phyloP scores from a whole-genome alignment of 208 protist species.

The Tritrichomonas musculus region DNA sequence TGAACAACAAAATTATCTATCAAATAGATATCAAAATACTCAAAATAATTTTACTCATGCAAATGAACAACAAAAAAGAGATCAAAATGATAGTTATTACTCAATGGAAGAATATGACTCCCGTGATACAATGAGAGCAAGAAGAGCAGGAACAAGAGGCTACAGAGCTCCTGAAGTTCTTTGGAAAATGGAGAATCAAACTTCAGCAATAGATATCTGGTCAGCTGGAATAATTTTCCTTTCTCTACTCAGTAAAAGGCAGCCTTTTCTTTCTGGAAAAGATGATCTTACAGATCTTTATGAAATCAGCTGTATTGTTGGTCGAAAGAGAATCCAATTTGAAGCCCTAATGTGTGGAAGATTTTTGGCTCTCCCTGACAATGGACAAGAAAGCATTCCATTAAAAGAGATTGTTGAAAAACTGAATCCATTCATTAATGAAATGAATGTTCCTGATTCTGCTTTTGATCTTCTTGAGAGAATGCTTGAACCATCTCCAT shows the following conservation, averaged over 20 bases:
- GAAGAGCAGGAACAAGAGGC: slow-evolving; percentile 28
- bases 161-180: slow-evolving; percentile 39
- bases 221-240: slow-evolving; percentile 34
- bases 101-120: no score
- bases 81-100: no score
- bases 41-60: no score
- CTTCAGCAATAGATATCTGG: slow-evolving; percentile 40
- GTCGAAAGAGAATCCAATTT: not conserved
- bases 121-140: no score
- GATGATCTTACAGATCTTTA: slow-evolving; percentile 34
- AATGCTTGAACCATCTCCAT: slow-evolving; percentile 23
- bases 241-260: not conserved
- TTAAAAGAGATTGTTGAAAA: not conserved
- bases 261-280: slow-evolving; percentile 27
- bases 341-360: not conserved
- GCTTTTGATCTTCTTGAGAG: slow-evolving; percentile 16
- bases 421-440: not conserved
- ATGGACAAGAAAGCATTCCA: not conserved
- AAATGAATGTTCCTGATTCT: not conserved
- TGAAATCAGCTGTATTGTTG: slow-evolving; percentile 11
- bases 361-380: not conserved
- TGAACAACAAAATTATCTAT: no score
- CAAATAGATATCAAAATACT: no score
- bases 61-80: no score
- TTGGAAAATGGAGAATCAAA: not conserved